These are phyloP conservation scores for Aechmea fasciata DNA, from an alignment of 176 grass and related monocot species.

Conservation along the genomic window DNA sequence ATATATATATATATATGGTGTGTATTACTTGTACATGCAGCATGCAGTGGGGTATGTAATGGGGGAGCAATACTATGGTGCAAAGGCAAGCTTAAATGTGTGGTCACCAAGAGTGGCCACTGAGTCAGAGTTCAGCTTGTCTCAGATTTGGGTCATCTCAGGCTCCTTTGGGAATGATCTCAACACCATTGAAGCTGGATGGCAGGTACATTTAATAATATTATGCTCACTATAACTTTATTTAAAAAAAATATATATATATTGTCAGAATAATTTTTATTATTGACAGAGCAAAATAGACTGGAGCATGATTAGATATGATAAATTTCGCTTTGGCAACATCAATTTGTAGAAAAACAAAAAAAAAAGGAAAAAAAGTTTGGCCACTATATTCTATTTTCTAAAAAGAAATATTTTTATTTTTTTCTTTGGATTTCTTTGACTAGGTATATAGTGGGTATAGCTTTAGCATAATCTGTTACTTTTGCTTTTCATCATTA, in stretches of 20 bases:
- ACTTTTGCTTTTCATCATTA: background rate
- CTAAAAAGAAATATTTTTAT: no score
- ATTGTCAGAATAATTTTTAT: no score
- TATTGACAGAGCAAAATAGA: no score
- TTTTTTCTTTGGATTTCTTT: no score
- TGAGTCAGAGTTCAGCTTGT: constrained; percentile 74
- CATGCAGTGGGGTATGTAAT: constrained; percentile 79
- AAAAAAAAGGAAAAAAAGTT: no score
- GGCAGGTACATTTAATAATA: constrained; percentile 45
- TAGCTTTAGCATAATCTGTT: background rate
- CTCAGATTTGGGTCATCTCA: constrained; percentile 83
- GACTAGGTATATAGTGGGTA: no score
- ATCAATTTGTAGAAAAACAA: no score
- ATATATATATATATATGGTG: no score
- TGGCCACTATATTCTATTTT: no score
- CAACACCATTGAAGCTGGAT: constrained; percentile 91
- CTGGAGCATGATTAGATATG: no score
- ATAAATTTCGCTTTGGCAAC: no score
- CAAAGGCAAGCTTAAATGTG: constrained; percentile 81
- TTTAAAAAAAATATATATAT: background rate
- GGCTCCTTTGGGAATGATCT: constrained; percentile 81
- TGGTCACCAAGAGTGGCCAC: constrained; percentile 67
- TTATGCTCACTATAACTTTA: background rate
- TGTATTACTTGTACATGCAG: constrained; percentile 20
- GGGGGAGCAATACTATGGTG: constrained; percentile 60